A percentile compares a stretch with the other conserved stretches of the same genome.
These are phyloP conservation scores for Allium sativum DNA, from an alignment of 106 monocot species.

Conservation along the genomic window DNA sequence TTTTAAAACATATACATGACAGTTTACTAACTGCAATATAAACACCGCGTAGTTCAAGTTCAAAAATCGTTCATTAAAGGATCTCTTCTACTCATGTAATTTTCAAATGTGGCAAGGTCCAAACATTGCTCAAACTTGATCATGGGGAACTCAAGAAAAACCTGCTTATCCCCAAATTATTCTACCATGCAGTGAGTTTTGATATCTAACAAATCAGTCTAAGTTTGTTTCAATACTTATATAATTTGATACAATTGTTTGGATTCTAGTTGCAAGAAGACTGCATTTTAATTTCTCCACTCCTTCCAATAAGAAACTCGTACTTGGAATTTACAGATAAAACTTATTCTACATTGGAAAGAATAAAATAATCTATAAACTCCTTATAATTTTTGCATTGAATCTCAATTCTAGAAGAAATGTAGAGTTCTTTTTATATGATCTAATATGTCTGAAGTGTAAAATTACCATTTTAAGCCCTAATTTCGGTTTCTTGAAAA, in stretches of 20 bases:
- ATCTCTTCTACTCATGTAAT: not conserved
- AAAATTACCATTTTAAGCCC: too few species aligned
- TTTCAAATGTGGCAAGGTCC: conserved; percentile 7
- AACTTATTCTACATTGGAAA: too few species aligned
- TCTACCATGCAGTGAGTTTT: conserved; percentile 10
- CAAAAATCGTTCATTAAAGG: not conserved
- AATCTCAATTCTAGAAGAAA: too few species aligned
- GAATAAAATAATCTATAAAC: too few species aligned
- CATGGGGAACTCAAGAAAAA: conserved; percentile 16
- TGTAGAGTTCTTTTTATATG: too few species aligned
- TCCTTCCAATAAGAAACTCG: not conserved
- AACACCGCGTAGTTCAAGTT: too few species aligned
- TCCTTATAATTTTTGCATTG: too few species aligned
- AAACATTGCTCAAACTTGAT: conserved; percentile 9
- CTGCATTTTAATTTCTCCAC: conserved; percentile 17
- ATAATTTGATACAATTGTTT: not conserved
- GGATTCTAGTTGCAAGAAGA: conserved; percentile 11
- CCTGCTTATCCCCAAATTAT: conserved; percentile 10
- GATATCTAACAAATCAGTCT: not conserved
- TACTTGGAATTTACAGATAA: too few species aligned
- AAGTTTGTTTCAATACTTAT: not conserved
- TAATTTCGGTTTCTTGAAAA: not conserved
- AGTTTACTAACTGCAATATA: too few species aligned
- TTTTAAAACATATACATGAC: too few species aligned
- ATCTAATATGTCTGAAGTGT: too few species aligned